Percentiles rank a stretch among this genome's conserved stretches.
Conservation (phyloP, 2,329 filamentous ascomycete species). For the Pseudocercospora fijiensis region DNA sequence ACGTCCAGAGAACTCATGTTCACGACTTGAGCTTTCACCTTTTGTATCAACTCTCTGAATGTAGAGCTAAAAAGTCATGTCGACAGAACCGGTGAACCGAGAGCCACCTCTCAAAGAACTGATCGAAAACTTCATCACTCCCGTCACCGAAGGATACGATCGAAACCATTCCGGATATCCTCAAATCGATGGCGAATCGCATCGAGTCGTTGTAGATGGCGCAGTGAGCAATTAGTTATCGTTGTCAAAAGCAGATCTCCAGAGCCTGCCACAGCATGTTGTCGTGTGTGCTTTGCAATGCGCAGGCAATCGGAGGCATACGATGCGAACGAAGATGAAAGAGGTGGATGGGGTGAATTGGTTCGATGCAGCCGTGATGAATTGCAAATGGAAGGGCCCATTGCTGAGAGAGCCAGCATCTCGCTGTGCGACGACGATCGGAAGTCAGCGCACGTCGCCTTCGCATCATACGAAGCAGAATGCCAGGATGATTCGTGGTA, state of each 20-base stretch:
- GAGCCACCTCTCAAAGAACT: constrained; percentile 49
- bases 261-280: constrained; percentile 53
- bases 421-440: constrained; percentile 35
- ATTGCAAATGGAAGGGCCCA: constrained; percentile 58
- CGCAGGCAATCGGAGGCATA: constrained; percentile 60
- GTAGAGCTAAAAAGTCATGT: not conserved
- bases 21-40: not conserved
- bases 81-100: constrained; percentile 47
- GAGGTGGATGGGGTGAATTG: constrained; percentile 62
- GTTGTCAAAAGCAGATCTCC: constrained; percentile 50
- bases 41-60: not conserved
- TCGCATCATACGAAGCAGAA: constrained; percentile 54
- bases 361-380: constrained; percentile 61
- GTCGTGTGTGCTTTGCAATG: constrained; percentile 61
- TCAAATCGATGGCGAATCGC: constrained; percentile 32
- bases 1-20: not conserved
- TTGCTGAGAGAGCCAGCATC: constrained; percentile 50
- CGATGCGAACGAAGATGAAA: constrained; percentile 59
- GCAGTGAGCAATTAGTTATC: constrained; percentile 46
- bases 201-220: constrained; percentile 52
- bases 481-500: constrained; percentile 61
- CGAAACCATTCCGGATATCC: constrained; percentile 41
- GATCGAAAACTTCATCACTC: constrained; percentile 53
- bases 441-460: constrained; percentile 53
- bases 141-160: constrained; percentile 51